These are phyloP conservation scores for Ceratocystis variospora DNA, from an alignment of 2,329 filamentous ascomycete genomes.

Conservation along the genomic window DNA sequence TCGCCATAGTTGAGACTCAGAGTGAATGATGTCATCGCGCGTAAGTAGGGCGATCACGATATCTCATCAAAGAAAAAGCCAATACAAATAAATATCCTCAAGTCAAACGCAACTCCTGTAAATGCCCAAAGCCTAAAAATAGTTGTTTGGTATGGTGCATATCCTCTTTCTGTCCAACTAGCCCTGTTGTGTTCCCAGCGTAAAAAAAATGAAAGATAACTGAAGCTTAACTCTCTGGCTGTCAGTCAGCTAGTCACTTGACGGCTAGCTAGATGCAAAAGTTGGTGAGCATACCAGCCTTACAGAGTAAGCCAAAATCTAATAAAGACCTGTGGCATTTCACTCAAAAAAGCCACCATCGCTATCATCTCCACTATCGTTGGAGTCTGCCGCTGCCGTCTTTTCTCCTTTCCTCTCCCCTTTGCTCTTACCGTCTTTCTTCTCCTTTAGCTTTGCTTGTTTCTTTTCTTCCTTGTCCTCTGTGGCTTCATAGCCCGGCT, in stretches of 20 bases:
- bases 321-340: constrained; percentile 13
- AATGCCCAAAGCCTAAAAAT: constrained; percentile 12
- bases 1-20: not conserved
- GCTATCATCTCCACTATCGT: constrained; percentile 36
- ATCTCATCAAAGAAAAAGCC: not conserved
- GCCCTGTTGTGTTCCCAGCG: not conserved
- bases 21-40: not conserved
- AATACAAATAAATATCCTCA: not conserved
- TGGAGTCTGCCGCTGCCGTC: constrained; percentile 20
- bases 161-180: not conserved
- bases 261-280: not conserved
- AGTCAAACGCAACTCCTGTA: constrained; percentile 5
- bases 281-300: not conserved
- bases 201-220: no score
- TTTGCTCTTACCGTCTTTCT: constrained; percentile 27
- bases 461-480: constrained; percentile 21
- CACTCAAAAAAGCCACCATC: constrained; percentile 47
- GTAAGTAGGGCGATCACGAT: not conserved
- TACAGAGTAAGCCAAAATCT: not conserved
- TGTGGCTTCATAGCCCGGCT: constrained; percentile 20
- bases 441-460: constrained; percentile 16
- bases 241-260: no score
- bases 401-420: constrained; percentile 27
- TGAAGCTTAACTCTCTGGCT: no score
- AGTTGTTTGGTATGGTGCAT: not conserved